These are phyloP conservation scores for Colletotrichum tropicicola DNA, from an alignment of 2,329 filamentous ascomycete genomes.

Conservation along the genomic window DNA sequence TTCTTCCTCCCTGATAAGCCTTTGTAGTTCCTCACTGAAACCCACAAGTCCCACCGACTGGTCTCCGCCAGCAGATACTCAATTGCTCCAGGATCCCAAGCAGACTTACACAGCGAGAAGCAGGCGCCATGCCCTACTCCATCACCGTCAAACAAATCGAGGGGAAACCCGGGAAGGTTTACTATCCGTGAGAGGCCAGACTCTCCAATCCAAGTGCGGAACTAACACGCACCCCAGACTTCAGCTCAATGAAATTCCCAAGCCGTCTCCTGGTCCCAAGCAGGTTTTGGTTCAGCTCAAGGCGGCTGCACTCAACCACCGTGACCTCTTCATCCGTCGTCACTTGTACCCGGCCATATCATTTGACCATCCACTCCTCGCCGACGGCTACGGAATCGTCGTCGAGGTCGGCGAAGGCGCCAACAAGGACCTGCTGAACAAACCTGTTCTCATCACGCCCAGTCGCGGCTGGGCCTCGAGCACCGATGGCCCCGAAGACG, in stretches of 20 bases:
- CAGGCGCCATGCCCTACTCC: conserved; percentile 63
- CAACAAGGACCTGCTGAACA: conserved; percentile 56
- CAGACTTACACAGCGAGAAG: no score
- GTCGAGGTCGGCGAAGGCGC: conserved; percentile 65
- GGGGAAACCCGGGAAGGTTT: conserved; percentile 88
- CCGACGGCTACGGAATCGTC: conserved; percentile 84
- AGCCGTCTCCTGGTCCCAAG: conserved; percentile 68
- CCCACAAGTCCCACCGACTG: no score
- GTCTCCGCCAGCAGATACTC: no score
- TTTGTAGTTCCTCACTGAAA: no score
- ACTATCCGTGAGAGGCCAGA: conserved; percentile 70
- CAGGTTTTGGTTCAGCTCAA: conserved; percentile 81
- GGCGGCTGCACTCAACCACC: conserved; percentile 90
- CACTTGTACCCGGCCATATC: conserved; percentile 88
- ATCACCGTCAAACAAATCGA: conserved; percentile 75
- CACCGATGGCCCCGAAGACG: conserved; percentile 77
- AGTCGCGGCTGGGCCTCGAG: conserved; percentile 79
- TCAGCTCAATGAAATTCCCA: conserved; percentile 67
- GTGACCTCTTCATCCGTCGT: conserved; percentile 93
- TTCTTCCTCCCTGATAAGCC: no score
- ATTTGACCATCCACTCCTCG: conserved; percentile 80
- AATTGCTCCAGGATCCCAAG: no score
- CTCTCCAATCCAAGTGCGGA: neutral
- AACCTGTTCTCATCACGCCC: conserved; percentile 82
- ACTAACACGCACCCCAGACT: conserved; percentile 52